Base-by-base conservation (phyloP, 2,329 filamentous ascomycete species). In the Colletotrichum sp. region DNA sequence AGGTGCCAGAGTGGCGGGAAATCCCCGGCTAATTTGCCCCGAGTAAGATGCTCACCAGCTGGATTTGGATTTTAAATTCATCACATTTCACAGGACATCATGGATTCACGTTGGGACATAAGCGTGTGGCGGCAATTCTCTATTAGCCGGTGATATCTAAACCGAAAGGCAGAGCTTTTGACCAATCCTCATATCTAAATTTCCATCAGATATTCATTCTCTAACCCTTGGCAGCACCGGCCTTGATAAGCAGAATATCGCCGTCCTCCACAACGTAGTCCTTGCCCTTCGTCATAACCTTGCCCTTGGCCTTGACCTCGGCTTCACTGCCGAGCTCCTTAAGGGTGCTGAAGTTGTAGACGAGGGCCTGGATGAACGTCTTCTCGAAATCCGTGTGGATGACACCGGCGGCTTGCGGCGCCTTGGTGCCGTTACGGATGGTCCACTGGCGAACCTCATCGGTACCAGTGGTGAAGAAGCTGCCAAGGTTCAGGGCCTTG, bases 401-500 rank as follows among this genome's bases (percentile, higher is more conserved):
- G 78, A 99, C 97, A 90, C 97, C 97, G 48, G 97, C 97, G 63
- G 97, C 97, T 83, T 98, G 94, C 21, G 97, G 97, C n/a, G 97
- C 97, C 90, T 99, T 99, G 83, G 94, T 98, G 80, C 96, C 96
- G 82, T 95, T 96, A 75, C 97, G 93, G 84, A 99, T 95, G 30
- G 97, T 99, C 98, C 97, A 99, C 88, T 99, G 97, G 81, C 97
- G 92, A 79, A 99, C 97, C 88, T 99, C 97, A 84, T 99, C 98
- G 28, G 96, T 87, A 82, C 97, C 97, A 38, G 94, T 96, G 69
- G 97, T 99, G 93, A 99, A 99, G 91, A 99, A 99, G 84, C 95
- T 97, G 84, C 94, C 94, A 57, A 99, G 91, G 87, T 97, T 94
- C 80, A 99, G 90, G 18, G 92, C 93, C 88, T 97, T 96, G 83